Base-by-base conservation (phyloP, 257 asterid genomes). In the Sherardia arvensis region DNA sequence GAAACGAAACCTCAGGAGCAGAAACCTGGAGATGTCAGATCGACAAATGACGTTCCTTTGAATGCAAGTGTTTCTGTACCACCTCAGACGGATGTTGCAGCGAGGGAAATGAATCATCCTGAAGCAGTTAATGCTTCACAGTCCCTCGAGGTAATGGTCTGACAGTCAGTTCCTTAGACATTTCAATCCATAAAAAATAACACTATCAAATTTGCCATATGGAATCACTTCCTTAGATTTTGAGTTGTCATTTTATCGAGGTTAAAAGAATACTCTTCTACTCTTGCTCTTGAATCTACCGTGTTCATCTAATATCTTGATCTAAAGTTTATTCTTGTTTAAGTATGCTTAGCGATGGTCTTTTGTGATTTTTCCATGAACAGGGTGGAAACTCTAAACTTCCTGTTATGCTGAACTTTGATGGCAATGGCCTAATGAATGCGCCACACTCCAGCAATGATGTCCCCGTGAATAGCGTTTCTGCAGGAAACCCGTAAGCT, bases 91-190 rank as follows among this genome's bases (percentile, higher is more conserved):
- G 83, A 78, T 74, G 78, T 61, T 67, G 74, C 87, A 75, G 77
- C 78, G 43, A 60, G 74, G 15, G 87, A 76, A 69, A 76, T 58
- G 69, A 77, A 69, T 73, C 74, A 60, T 70, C 84, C 70, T 34
- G 73, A 75, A 47, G 75, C 79, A 65, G 61, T 79, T 61, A 76
- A 76, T 66, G 70, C 78, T 59, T 75, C 82, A 20, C 32, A 66
- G 38, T 53, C 80, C 63, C 77, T 54, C 66, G 87, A 88, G 98
- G 97, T 88, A 66, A 72, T 65, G 23, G 51, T 29, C 45, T 33
- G 40, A 60, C 53, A 45, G 29, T 59, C 36, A 20, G 56, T 53
- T 17, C 29, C 23, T 63, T 70, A 62, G 36, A 73, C 48, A 30
- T 59, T 71, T 57, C 60, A 64, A 66, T 48, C 28, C 58, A 65